Evolutionary conservation across 192 early-diverging fungal genomes (phyloP).

Genomic region (Backusella parvicylindrica): DNA sequence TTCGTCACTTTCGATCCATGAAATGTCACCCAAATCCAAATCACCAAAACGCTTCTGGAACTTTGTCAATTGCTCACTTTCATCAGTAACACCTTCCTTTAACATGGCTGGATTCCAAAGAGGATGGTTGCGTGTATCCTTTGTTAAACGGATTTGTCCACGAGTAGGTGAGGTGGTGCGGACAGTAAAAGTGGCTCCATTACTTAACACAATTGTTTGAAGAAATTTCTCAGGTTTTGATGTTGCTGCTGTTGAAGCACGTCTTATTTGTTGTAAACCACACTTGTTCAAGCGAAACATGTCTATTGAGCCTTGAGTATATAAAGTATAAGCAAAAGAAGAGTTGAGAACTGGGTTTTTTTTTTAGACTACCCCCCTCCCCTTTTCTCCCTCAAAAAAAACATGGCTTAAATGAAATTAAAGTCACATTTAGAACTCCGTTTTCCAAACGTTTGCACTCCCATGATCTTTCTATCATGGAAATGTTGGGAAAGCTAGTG

Average conservation of each 20-base stretch:
- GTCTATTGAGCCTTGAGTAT: not conserved
- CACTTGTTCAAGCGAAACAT: not conserved
- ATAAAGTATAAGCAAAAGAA: not conserved
- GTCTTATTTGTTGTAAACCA: conserved; percentile 2
- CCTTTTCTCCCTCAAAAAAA: not conserved
- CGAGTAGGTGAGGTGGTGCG: conserved; percentile 79
- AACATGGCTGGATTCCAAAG: conserved; percentile 84
- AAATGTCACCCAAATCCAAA: conserved; percentile 46
- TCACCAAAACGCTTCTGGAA: conserved; percentile 82
- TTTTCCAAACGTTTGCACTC: not conserved
- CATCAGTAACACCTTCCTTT: conserved; percentile 61
- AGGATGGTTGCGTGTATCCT: conserved; percentile 90
- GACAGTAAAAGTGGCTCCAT: conserved; percentile 83
- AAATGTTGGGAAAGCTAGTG: no score
- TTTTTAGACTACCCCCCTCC: not conserved
- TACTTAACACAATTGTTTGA: conserved; percentile 82
- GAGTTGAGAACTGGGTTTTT: not conserved
- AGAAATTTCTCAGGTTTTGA: conserved; percentile 67
- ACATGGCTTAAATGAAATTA: not conserved
- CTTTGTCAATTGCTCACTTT: conserved; percentile 74
- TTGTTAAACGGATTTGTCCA: conserved; percentile 78
- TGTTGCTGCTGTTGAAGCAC: conserved; percentile 11
- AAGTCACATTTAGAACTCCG: conserved; percentile 1
- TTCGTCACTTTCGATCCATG: conserved; percentile 32
- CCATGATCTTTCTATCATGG: no score